Evolutionary conservation across 495 filamentous ascomycete species (phyloP).

Genomic region (Pyronema omphalodes): DNA sequence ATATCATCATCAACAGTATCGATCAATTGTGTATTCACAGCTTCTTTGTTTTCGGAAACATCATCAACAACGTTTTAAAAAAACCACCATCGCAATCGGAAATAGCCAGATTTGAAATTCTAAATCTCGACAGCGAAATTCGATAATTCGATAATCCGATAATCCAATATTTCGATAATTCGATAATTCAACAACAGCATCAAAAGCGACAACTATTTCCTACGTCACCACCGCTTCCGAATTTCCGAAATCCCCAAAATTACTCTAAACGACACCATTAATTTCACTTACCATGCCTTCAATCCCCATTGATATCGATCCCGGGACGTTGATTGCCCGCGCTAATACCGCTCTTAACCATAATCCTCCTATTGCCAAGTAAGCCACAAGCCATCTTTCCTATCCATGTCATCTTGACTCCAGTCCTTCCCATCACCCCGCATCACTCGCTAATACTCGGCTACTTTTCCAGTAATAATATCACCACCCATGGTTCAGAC

Average conservation of each 20-base stretch:
- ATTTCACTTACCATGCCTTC: background rate
- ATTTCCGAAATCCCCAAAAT: background rate
- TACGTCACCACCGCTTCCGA: background rate
- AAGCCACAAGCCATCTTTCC: background rate
- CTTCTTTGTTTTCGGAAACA: background rate
- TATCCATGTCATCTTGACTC: background rate
- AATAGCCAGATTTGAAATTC: too few relatives aligned
- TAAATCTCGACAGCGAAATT: background rate
- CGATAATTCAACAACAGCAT: too few relatives aligned
- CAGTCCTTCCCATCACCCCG: background rate
- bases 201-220: background rate
- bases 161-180: background rate
- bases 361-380: conserved; percentile 13
- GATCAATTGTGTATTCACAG: background rate
- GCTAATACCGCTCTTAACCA: conserved; percentile 8
- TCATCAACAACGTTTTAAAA: background rate
- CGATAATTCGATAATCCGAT: background rate
- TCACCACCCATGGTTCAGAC: conserved; percentile 39
- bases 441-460: conserved; percentile 10
- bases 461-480: conserved; percentile 38
- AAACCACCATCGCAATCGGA: background rate
- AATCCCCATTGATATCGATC: background rate
- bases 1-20: background rate
- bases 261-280: background rate
- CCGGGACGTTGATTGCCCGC: background rate